Conservation (phyloP, 2,329 filamentous ascomycete genomes). For the Dactylonectria estremocensis region DNA sequence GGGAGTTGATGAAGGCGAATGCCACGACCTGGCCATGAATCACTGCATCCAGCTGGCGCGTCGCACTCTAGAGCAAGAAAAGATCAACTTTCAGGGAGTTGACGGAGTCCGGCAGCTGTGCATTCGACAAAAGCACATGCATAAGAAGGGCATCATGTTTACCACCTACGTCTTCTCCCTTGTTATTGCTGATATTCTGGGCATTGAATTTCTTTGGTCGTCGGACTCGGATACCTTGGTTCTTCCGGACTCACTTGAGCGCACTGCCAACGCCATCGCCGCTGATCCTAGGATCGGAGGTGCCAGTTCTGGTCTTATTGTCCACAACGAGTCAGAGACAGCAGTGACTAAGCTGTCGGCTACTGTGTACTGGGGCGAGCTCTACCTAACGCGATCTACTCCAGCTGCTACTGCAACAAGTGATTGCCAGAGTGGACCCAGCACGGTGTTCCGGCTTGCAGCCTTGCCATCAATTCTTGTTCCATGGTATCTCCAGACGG, state of each 20-base stretch:
- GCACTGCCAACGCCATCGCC: slow-evolving; percentile 41
- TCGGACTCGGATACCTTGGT: slow-evolving; percentile 47
- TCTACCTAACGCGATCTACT: slow-evolving; percentile 44
- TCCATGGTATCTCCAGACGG: slow-evolving; percentile 45
- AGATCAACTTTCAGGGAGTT: slow-evolving; percentile 34
- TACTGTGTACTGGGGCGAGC: slow-evolving; percentile 47
- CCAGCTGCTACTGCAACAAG: slow-evolving; percentile 44
- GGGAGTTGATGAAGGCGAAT: slow-evolving; percentile 30
- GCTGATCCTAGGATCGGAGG: slow-evolving; percentile 41
- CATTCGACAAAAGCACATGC: slow-evolving; percentile 44
- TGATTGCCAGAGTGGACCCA: slow-evolving; percentile 47
- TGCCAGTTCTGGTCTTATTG: slow-evolving; percentile 43
- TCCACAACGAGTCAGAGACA: slow-evolving; percentile 43
- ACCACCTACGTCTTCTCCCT: slow-evolving; percentile 45
- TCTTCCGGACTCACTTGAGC: slow-evolving; percentile 36
- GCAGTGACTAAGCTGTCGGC: slow-evolving; percentile 39
- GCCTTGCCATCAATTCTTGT: slow-evolving; percentile 43
- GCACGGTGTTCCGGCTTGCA: slow-evolving; percentile 42
- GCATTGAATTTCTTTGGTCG: slow-evolving; percentile 47
- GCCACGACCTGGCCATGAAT: slow-evolving; percentile 36
- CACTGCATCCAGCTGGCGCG: slow-evolving; percentile 44
- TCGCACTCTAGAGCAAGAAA: slow-evolving; percentile 36
- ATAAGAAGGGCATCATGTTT: slow-evolving; percentile 49
- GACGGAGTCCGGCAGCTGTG: slow-evolving; percentile 39
- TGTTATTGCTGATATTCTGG: slow-evolving; percentile 43